These are phyloP conservation scores for Corchorus capsularis DNA, from an alignment of 345 rosid genomes.

Conservation along the genomic window DNA sequence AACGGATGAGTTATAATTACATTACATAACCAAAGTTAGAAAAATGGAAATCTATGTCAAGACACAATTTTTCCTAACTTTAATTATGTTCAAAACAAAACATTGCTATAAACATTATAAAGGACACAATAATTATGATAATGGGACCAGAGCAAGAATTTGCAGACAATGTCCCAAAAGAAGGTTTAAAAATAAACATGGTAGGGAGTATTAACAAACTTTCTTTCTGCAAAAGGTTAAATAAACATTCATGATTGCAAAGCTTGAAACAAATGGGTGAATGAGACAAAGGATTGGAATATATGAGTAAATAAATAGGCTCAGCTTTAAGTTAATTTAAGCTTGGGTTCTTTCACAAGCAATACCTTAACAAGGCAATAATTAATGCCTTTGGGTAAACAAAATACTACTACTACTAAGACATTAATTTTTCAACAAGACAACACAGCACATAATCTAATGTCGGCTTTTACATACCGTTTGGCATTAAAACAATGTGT, in stretches of 20 bases:
- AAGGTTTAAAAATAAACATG: background rate
- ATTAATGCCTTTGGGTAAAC: background rate
- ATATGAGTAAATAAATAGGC: background rate
- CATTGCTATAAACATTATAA: slow-evolving; percentile 13
- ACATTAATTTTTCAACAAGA: background rate
- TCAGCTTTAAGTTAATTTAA: background rate
- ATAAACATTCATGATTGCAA: background rate
- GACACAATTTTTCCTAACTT: background rate
- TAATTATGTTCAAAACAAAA: background rate
- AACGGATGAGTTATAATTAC: background rate
- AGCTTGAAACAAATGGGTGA: background rate
- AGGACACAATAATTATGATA: background rate
- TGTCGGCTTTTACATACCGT: background rate
- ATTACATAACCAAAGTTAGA: slow-evolving; percentile 3
- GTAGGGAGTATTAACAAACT: background rate
- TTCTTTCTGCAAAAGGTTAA: background rate
- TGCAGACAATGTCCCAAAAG: background rate
- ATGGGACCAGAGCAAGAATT: slow-evolving; percentile 12
- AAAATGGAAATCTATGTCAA: background rate
- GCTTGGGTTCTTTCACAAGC: slow-evolving; percentile 2
- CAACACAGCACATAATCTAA: background rate
- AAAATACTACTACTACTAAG: background rate
- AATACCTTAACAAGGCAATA: background rate
- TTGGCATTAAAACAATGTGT: background rate
- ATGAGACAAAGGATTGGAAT: background rate